phyloP scores from a whole-genome alignment of 2,329 filamentous ascomycete species.

The Fusarium fujikuroi region DNA sequence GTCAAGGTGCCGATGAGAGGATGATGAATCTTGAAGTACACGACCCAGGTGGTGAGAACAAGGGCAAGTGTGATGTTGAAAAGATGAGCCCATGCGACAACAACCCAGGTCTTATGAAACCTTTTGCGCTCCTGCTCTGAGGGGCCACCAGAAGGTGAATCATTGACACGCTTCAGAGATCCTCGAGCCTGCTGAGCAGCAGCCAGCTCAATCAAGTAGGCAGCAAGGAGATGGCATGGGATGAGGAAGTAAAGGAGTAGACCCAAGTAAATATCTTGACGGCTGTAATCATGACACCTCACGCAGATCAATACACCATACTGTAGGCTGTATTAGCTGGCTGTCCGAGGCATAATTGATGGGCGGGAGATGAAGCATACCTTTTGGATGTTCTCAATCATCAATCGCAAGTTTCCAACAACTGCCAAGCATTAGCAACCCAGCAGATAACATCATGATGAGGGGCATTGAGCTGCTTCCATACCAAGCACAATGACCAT shows the following conservation, averaged over 20 bases:
- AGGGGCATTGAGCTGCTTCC: conserved; percentile 39
- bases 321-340: conserved; percentile 54
- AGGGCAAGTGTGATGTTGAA: conserved; percentile 87
- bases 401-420: conserved; percentile 90
- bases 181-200: conserved; percentile 83
- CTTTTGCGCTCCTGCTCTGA: conserved; percentile 70
- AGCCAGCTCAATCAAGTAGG: conserved; percentile 87
- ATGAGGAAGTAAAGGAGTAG: conserved; percentile 85
- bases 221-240: conserved; percentile 89
- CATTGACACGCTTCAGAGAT: conserved; percentile 66
- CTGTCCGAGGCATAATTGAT: background rate
- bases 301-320: conserved; percentile 96
- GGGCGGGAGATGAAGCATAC: conserved; percentile 54
- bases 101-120: conserved; percentile 81
- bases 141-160: conserved; percentile 57
- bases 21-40: conserved; percentile 93
- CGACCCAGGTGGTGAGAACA: conserved; percentile 81
- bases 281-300: conserved; percentile 86
- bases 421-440: conserved; percentile 61
- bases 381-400: conserved; percentile 98
- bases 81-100: conserved; percentile 82
- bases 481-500: conserved; percentile 92
- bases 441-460: conserved; percentile 21
- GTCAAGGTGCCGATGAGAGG: conserved; percentile 92
- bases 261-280: conserved; percentile 80